These are phyloP conservation scores for Trichoderma citrinoviride DNA, from an alignment of 2,329 filamentous ascomycete species.

Conservation along the genomic window DNA sequence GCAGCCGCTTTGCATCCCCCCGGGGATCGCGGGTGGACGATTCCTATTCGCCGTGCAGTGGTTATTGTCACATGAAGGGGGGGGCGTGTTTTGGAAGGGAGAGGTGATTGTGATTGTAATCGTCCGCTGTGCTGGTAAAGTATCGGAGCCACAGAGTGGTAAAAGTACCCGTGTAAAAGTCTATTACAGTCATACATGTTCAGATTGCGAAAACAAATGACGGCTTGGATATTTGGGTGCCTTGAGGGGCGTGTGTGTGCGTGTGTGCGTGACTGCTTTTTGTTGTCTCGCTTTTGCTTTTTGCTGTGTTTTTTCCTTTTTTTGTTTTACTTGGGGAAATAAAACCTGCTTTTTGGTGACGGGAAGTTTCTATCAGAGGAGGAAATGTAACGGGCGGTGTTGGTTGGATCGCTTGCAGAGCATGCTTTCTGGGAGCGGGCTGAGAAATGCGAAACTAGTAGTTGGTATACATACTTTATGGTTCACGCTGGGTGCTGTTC, in stretches of 20 bases:
- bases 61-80: background rate
- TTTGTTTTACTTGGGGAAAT: background rate
- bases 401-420: background rate
- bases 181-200: background rate
- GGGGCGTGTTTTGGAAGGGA: background rate
- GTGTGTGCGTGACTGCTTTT: background rate
- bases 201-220: background rate
- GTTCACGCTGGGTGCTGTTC: background rate
- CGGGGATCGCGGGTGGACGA: no score
- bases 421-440: background rate
- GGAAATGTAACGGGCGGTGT: background rate
- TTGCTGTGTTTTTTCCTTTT: background rate
- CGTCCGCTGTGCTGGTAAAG: background rate
- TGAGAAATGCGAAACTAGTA: background rate
- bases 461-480: no score
- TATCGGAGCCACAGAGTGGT: background rate
- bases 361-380: background rate
- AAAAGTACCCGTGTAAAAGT: no score
- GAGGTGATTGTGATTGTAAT: background rate
- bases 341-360: background rate
- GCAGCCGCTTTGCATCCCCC: no score
- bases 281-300: background rate
- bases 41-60: background rate
- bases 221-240: background rate
- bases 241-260: background rate